These are phyloP conservation scores for Pestalotiopsis sp. DNA, from an alignment of 2,329 filamentous ascomycete genomes.

Conservation along the genomic window DNA sequence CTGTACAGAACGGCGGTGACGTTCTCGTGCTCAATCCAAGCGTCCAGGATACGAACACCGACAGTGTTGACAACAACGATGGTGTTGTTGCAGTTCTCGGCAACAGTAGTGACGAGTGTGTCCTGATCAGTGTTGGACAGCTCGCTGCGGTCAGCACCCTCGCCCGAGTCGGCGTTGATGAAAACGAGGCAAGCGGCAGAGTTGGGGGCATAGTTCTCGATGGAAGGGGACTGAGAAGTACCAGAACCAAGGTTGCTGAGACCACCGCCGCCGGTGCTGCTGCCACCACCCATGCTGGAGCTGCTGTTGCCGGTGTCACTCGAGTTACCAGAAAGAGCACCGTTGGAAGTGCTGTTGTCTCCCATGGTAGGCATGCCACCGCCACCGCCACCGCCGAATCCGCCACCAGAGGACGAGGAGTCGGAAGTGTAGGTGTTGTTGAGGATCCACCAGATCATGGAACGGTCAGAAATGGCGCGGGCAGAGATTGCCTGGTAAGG, in stretches of 20 bases:
- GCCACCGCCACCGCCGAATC: slow-evolving; percentile 22
- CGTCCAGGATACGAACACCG: slow-evolving; percentile 61
- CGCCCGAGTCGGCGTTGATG: slow-evolving; percentile 66
- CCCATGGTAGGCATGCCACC: slow-evolving; percentile 17
- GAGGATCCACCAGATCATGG: slow-evolving; percentile 15
- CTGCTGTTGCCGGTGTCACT: not conserved
- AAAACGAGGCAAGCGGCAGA: slow-evolving; percentile 56
- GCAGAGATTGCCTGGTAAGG: slow-evolving; percentile 53
- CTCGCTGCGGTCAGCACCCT: slow-evolving; percentile 35
- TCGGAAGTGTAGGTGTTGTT: slow-evolving; percentile 30
- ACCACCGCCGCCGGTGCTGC: not conserved
- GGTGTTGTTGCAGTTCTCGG: slow-evolving; percentile 66
- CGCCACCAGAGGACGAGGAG: not conserved
- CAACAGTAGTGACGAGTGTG: slow-evolving; percentile 60
- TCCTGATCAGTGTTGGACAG: slow-evolving; percentile 39
- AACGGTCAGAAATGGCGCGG: slow-evolving; percentile 41
- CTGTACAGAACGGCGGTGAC: slow-evolving; percentile 64
- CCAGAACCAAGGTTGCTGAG: slow-evolving; percentile 16
- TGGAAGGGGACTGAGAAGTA: slow-evolving; percentile 15
- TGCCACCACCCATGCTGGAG: not conserved
- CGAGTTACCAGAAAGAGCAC: not conserved
- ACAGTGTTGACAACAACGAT: slow-evolving; percentile 68
- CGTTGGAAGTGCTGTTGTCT: not conserved
- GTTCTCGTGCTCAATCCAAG: slow-evolving; percentile 60
- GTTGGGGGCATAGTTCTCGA: slow-evolving; percentile 16